These are phyloP conservation scores for Aspergillus sojae DNA, from an alignment of 2,329 filamentous ascomycete species.

Conservation along the genomic window DNA sequence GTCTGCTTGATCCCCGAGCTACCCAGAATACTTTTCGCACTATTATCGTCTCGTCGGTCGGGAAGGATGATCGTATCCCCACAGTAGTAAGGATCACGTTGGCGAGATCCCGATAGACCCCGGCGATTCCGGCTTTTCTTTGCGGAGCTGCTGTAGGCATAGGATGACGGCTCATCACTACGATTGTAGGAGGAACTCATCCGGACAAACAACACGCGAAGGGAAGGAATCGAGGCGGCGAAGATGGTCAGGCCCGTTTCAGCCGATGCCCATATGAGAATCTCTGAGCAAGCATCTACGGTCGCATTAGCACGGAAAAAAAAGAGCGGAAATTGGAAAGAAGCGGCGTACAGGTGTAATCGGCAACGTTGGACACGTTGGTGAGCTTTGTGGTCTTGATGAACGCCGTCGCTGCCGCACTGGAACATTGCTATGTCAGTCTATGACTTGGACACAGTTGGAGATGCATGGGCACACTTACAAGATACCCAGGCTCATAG, in stretches of 20 bases:
- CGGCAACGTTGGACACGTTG: conserved; percentile 24
- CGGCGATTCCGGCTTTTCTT: not conserved
- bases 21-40: not conserved
- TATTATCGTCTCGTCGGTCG: not conserved
- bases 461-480: conserved; percentile 11
- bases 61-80: not conserved
- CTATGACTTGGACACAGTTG: not conserved
- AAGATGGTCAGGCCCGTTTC: conserved; percentile 34
- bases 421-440: conserved; percentile 4
- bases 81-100: not conserved
- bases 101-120: not conserved
- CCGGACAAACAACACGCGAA: conserved; percentile 28
- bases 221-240: conserved; percentile 30
- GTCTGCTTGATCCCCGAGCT: not conserved
- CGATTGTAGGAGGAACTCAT: conserved; percentile 8
- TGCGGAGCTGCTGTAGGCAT: not conserved
- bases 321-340: not conserved
- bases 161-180: not conserved
- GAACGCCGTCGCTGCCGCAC: conserved; percentile 26
- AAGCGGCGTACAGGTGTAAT: conserved; percentile 21
- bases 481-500: conserved; percentile 33
- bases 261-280: conserved; percentile 29
- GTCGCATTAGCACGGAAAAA: not conserved
- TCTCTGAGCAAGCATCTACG: conserved; percentile 8
- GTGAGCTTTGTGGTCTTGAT: conserved; percentile 29